These are phyloP conservation scores for Corrigiola litoralis DNA, from an alignment of 179 eudicot species.

Conservation along the genomic window DNA sequence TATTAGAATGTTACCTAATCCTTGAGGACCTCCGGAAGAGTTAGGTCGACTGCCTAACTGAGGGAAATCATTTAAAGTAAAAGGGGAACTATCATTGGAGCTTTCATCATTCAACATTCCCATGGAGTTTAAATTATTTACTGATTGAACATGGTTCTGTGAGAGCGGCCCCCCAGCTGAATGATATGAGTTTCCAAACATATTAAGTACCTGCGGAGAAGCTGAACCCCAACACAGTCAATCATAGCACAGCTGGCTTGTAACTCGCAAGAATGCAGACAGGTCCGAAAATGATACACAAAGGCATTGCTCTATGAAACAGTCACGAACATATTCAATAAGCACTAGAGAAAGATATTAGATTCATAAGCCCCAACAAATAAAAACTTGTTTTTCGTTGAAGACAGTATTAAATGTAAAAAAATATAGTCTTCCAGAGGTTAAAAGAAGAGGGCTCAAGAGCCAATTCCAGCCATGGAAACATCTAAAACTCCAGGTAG, in stretches of 20 bases:
- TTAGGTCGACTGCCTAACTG: conserved; percentile 87
- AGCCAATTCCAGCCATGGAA: no score
- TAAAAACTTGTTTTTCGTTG: neutral
- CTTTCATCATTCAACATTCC: conserved; percentile 83
- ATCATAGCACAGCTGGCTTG: neutral
- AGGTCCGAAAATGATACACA: no score
- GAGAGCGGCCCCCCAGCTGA: conserved; percentile 74
- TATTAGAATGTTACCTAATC: conserved; percentile 54
- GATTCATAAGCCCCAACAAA: no score
- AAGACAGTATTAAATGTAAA: neutral
- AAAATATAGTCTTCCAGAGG: no score
- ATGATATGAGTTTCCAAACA: conserved; percentile 85
- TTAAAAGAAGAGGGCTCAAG: no score
- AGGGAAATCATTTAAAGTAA: conserved; percentile 93
- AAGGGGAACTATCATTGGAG: conserved; percentile 73
- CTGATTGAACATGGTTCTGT: conserved; percentile 74
- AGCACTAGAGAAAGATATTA: neutral
- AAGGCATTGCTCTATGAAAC: neutral
- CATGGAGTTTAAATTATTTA: conserved; percentile 69
- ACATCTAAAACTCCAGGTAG: no score
- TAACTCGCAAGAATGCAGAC: no score
- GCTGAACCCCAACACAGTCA: conserved; percentile 45
- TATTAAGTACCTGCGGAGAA: conserved; percentile 85
- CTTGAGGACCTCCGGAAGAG: conserved; percentile 97
- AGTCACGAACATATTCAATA: neutral